Base-by-base conservation (phyloP, 805 yeast species). In the Candida cerambycidarum region DNA sequence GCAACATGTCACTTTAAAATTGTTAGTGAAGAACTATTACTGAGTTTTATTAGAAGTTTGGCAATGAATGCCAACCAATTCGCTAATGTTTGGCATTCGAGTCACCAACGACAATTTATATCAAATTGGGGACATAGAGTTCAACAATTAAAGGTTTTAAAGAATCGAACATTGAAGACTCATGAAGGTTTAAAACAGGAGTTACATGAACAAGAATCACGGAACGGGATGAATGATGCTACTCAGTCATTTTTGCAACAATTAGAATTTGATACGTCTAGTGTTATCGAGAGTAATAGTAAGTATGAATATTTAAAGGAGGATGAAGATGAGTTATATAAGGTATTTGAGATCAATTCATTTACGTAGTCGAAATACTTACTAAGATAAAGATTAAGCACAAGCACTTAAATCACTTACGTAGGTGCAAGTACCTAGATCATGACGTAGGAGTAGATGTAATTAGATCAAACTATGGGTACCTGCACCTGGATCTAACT, bases 1-100 rank as follows among this genome's bases (percentile, higher is more conserved):
- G 82, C 95, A 0, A 80, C 90, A 0, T 76, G 85, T 33, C 90
- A 85, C 54, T 76, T 83, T 61, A 88, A 88, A 62, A 67, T 89
- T 17, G 69, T 89, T 6, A 74, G 82, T 13, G 81, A 72, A 41
- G 72, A 70, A 33, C 76, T 79, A 24, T 62, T 89, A 37, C 75
- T 95, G 0, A 62, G 67, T 4, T 82, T 82, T 57, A 76, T 88
- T 8, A 71, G 95, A 37, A 84, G 83, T 47, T 62, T 84, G 46
- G 79, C 86, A 2, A 56, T 83, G 15, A 71, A 80, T 41, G 83
- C 89, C 3, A 76, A 79, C 49, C 83, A 80, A 46, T 85, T 87
- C 61, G 89, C 96, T 1, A 73, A 75, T 18, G 82, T 83, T 13
- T 87, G 93, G 89, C 83, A 83, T 51, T 63, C 79, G 9, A 72